A percentile compares a stretch with the other conserved stretches of the same genome.
These are phyloP conservation scores for Dactylellina leptospora DNA, from an alignment of 2,329 filamentous ascomycete genomes.

Conservation along the genomic window DNA sequence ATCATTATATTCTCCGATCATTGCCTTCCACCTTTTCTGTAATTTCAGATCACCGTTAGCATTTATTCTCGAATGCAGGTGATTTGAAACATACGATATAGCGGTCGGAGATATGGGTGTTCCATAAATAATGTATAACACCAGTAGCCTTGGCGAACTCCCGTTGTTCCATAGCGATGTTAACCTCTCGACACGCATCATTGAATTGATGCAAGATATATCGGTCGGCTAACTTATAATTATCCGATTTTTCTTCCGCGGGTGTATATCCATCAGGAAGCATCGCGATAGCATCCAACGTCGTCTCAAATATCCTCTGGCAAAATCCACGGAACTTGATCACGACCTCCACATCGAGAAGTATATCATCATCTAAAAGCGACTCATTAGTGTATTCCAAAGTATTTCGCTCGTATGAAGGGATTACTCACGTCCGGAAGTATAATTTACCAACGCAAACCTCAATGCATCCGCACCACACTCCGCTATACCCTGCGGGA, in stretches of 20 bases:
- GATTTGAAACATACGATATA: conserved; percentile 27
- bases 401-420: neutral
- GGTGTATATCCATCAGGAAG: conserved; percentile 5
- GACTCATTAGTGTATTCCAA: neutral
- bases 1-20: conserved; percentile 63
- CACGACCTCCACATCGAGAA: conserved; percentile 13
- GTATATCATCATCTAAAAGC: conserved; percentile 7
- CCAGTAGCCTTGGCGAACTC: conserved; percentile 22
- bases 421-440: conserved; percentile 8
- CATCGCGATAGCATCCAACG: conserved; percentile 2
- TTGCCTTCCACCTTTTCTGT: neutral
- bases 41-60: neutral
- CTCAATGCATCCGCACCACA: conserved; percentile 56
- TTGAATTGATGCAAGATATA: conserved; percentile 38
- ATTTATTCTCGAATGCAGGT: conserved; percentile 3
- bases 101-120: conserved; percentile 7
- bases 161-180: conserved; percentile 12
- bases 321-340: conserved; percentile 21
- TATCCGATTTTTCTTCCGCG: neutral
- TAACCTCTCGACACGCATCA: conserved; percentile 12
- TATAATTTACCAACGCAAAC: conserved; percentile 54
- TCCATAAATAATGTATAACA: conserved; percentile 26
- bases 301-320: conserved; percentile 22
- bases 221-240: conserved; percentile 1
- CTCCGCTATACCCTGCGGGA: conserved; percentile 54